Evolutionary conservation across 2,329 filamentous ascomycete species (phyloP), one percentile per base, ranked within the genome.

Genomic region (Celoporthe dispersa): DNA sequence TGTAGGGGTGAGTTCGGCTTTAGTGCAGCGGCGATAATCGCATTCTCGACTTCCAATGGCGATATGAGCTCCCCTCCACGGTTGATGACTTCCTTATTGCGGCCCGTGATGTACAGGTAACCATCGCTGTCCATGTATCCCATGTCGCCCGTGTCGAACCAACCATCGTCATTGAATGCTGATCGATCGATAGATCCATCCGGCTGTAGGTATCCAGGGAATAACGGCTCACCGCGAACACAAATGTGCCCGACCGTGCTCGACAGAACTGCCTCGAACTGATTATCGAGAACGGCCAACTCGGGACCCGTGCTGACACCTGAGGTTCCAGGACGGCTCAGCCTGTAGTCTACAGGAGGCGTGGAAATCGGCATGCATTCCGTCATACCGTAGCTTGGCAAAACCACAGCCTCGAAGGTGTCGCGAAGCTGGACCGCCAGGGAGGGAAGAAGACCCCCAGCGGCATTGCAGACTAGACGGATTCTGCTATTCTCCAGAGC

Each of bases 331-430:
- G 94, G 93, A 4, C 70, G 68, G 37, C 66, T 65, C 19, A 72
- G 61, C 83, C 92, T 91, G 75, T 92, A 88, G 81, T 92, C 90
- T 25, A 84, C 90, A 0, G 88, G 87, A 3, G 92, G 92, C 1
- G 92, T 93, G 91, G 94, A 94, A 79, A 94, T 92, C 77, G 94
- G 92, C 5, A 94, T 89, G 8, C 93, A 94, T 82, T 97, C 94
- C 55, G 94, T 97, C 94, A 97, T 97, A 74, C 94, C 94, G 76
- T 97, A 97, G 12, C 94, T 94, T 82, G 97, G 94, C 25, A 97
- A 86, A 0, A 97, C 94, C 0, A 94, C 93, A 0, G 94, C 92
- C 65, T 89, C 85, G 79, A 94, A 92, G 0, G 89, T 86, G 75
- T 88, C 86, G 77, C 97, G 93, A 6, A 97, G 87, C 75, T 93